A percentile compares a stretch with the other conserved stretches of the same genome.
These are phyloP conservation scores for Conringia planisiliqua DNA, from an alignment of 345 rosid genomes.

Conservation along the genomic window DNA sequence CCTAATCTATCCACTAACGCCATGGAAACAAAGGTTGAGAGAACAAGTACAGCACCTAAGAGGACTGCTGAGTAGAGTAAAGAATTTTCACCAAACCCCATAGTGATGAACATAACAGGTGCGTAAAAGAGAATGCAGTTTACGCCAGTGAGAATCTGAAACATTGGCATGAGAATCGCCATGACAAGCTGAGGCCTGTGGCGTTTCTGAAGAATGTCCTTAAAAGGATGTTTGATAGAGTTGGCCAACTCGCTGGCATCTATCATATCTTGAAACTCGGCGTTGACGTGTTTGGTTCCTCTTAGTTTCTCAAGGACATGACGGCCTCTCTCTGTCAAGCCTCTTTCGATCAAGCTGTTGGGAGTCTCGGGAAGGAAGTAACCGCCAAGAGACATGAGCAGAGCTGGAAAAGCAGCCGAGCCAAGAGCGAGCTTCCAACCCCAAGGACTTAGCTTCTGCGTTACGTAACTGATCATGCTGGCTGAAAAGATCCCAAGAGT, in stretches of 20 bases:
- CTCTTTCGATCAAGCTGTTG: slow-evolving; percentile 69
- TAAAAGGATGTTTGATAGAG: slow-evolving; percentile 67
- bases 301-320: slow-evolving; percentile 56
- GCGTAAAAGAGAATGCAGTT: slow-evolving; percentile 83
- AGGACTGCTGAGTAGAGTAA: slow-evolving; percentile 67
- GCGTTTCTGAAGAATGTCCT: slow-evolving; percentile 57
- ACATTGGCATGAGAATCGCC: slow-evolving; percentile 71
- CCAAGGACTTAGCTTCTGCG: slow-evolving; percentile 64
- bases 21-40: slow-evolving; percentile 72
- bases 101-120: slow-evolving; percentile 64
- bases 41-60: slow-evolving; percentile 70
- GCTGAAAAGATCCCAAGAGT: slow-evolving; percentile 78
- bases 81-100: slow-evolving; percentile 77
- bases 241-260: slow-evolving; percentile 78
- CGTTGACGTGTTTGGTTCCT: slow-evolving; percentile 57
- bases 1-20: slow-evolving; percentile 68
- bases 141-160: slow-evolving; percentile 80
- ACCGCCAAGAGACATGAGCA: slow-evolving; percentile 71
- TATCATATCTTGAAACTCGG: slow-evolving; percentile 71
- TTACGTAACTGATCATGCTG: slow-evolving; percentile 76
- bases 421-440: slow-evolving; percentile 93
- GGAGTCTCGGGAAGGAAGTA: slow-evolving; percentile 71
- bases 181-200: slow-evolving; percentile 75
- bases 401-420: slow-evolving; percentile 65
- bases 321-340: slow-evolving; percentile 49